Base-by-base conservation (phyloP, 179 eudicot species). In the Carnegiea gigantea region DNA sequence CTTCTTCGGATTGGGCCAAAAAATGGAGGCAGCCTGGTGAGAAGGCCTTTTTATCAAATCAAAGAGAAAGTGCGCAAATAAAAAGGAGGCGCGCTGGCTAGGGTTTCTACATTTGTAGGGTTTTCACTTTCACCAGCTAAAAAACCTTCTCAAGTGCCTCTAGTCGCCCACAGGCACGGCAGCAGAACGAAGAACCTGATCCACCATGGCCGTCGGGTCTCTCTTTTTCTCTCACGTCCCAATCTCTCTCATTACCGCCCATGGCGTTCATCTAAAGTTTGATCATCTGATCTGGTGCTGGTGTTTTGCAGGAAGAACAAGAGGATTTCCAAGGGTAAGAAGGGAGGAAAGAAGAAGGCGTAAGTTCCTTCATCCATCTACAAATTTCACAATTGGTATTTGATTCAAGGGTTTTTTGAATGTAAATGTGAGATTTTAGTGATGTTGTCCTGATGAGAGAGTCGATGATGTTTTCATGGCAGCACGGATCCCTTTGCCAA, bases 261-360 rank as follows among this genome's bases (percentile, higher is more conserved):
- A 62, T n/a, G 68, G 28, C 5, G 7, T 70, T 64, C 17, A 21
- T 83, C 60, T 38, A 21, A 3, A 49, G 3, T 71, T 15, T 68
- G 36, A 15, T 6, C 15, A 24, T 75, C 15, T n/a, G 33, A 14
- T 81, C 17, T 81, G 43, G 62, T 33, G 33, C 9, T 46, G 15
- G 20, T 75, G 14, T 38, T 79, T 70, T 88, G 79, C 91, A 93
- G 96, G 70, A 94, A 94, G 89, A 94, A 94, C 90, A 92, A 94
- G 98, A 83, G 98, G 83, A 94, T 92, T 83, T 94, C 97, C 23
- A 94, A 92, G 92, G 97, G 98, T 13, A 92, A 90, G 91, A 92
- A 94, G 89, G 98, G 98, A 76, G 98, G 95, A 26, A 94, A 92
- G 93, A 94, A 94, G 97, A 94, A 92, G 79, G 89, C 89, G 97